Conservation (phyloP, 2,329 filamentous ascomycete species). For the Arthroderma uncinatum region DNA sequence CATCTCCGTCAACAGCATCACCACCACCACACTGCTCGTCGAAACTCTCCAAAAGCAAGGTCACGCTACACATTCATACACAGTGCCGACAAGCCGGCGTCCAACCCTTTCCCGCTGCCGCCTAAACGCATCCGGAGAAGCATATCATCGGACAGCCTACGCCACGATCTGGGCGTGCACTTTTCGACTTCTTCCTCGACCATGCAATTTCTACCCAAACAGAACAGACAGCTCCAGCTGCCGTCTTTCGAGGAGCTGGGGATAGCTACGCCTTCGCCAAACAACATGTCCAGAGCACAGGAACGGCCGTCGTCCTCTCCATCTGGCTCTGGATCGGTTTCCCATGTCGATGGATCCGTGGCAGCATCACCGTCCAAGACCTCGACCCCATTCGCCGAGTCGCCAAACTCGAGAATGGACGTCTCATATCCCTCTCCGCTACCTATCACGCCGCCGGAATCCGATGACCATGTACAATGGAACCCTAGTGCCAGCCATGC, state of each 20-base stretch:
- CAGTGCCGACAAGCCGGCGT: neutral
- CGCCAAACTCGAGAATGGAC: conserved; percentile 8
- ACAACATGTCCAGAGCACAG: neutral
- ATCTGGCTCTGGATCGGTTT: neutral
- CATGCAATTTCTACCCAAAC: conserved; percentile 28
- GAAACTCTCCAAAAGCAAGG: neutral
- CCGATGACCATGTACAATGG: conserved; percentile 31
- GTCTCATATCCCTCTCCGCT: conserved; percentile 26
- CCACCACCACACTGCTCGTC: neutral
- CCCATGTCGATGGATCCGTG: neutral
- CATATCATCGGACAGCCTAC: conserved; percentile 8
- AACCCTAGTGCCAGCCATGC: conserved; percentile 25
- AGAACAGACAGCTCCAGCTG: conserved; percentile 36
- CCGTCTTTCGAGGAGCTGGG: conserved; percentile 45
- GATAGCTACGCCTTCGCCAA: conserved; percentile 33
- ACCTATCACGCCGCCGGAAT: conserved; percentile 34
- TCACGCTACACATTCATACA: neutral
- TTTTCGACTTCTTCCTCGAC: conserved; percentile 25
- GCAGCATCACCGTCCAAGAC: neutral
- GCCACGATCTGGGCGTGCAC: conserved; percentile 3
- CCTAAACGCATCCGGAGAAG: conserved; percentile 10
- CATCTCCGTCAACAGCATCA: neutral
- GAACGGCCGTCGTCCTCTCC: neutral
- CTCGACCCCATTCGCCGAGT: conserved; percentile 2
- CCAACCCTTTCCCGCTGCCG: neutral